Evolutionary conservation across 1,284 basidiomycete species (phyloP).

Genomic region (Golubevia pallescens): DNA sequence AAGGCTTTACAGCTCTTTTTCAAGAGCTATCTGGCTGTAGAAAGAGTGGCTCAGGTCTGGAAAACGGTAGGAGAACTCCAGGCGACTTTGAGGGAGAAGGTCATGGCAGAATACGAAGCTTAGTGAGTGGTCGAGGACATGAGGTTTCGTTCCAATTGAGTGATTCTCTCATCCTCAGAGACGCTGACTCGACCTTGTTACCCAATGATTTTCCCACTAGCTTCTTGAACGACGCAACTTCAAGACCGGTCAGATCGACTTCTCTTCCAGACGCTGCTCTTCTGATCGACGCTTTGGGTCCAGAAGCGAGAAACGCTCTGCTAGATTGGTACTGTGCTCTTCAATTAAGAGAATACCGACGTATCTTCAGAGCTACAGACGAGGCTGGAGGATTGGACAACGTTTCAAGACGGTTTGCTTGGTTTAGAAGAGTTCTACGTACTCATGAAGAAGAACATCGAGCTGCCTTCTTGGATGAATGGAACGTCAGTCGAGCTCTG

Average conservation of each 20-base stretch:
- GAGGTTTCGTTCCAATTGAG: background rate
- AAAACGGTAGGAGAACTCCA: constrained; percentile 42
- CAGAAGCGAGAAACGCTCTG: constrained; percentile 70
- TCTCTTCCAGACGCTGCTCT: constrained; percentile 49
- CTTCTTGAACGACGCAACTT: constrained; percentile 36
- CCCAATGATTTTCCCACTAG: background rate
- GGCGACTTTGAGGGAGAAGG: constrained; percentile 27
- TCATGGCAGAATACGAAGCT: constrained; percentile 50
- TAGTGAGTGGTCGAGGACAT: too few species aligned
- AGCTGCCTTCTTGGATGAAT: constrained; percentile 39
- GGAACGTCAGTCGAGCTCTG: constrained; percentile 42
- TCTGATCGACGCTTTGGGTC: constrained; percentile 53
- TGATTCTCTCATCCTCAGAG: background rate
- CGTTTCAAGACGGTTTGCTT: constrained; percentile 87
- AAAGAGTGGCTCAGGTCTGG: constrained; percentile 40
- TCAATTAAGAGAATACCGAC: constrained; percentile 92
- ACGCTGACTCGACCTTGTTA: background rate
- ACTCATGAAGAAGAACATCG: constrained; percentile 83
- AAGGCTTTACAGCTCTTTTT: constrained; percentile 52
- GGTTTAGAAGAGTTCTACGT: constrained; percentile 90
- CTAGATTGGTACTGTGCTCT: constrained; percentile 88
- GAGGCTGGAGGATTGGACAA: constrained; percentile 97
- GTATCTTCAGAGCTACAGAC: constrained; percentile 88
- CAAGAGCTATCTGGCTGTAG: constrained; percentile 39
- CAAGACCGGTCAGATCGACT: constrained; percentile 15